Base-by-base conservation (phyloP, 768 basidiomycete species). In the Lepiota brunneoincarnata region DNA sequence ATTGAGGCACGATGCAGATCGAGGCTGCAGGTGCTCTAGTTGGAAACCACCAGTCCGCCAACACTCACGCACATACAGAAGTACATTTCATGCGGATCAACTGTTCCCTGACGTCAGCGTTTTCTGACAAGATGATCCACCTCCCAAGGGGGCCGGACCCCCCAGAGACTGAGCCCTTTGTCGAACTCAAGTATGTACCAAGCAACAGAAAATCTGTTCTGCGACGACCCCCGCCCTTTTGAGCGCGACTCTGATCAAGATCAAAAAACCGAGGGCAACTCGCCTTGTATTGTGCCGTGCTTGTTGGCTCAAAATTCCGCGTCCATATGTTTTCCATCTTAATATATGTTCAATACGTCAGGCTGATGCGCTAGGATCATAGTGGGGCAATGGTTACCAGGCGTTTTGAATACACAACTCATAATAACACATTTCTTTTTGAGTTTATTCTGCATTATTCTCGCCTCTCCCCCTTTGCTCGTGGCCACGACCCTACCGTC, bases 281-380 rank as follows among this genome's bases (percentile, higher is more conserved):
- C 7, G 57, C 59, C 2, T 47, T 57, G n/a, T 70, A 68, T 39
- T 58, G 58, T 2, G 56, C 63, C 15, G 63, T 64, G 31, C 49
- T 61, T 3, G 35, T 54, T 23, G 59, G 56, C 46, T 37, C 49
- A 6, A 69, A 74, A 43, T 67, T 67, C 49, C 68, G 73, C 2
- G 58, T 61, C 11, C 65, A 64, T 20, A 51, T 65, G 1, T 74
- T 75, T 58, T 62, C 61, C 1, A 24, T 71, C 11, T 49, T 66
- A 18, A 55, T 75, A 15, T 63, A 51, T 46, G 61, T 59, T 4
- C 31, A 58, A 2, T 36, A 28, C 40, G 68, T 66, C 1, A 59
- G 71, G 3, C 62, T 75, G 40, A 54, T 75, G 20, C 62, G 64
- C 39, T 75, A 68, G 67, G 73, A 75, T 55, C 67, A 66, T 6